Evolutionary conservation across 352 stramenopile genomes (phyloP), one percentile per base, ranked within the genome.

Genomic region (Pythium rishiriense): DNA sequence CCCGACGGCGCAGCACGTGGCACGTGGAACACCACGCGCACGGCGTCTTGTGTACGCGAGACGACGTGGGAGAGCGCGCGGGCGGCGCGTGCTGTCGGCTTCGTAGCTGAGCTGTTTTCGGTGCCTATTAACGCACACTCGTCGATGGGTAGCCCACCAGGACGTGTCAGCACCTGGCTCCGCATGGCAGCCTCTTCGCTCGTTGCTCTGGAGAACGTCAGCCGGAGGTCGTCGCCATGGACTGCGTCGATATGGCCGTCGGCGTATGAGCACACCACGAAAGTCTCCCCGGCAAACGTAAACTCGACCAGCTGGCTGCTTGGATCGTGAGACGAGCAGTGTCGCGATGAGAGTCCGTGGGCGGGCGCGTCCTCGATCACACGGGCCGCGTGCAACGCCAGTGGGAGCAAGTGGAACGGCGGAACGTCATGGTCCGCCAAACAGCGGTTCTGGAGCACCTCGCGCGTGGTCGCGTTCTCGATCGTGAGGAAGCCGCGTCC

Each of bases 201-300:
- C 33, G 39, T 46, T 5, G 5, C 17, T 8, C 3, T n/a, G 15
- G 39, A 24, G 39, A 46, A 22, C 17, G 25, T 35, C 47, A 33
- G 11, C 15, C 21, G 17, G 17, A 53, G 3, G 24, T 35, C 10
- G 24, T 21, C 25, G 47, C 47, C 24, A 15, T 53, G 25, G 47
- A 53, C 24, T 25, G 47, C 21, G 25, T 39, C 25, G 5, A 35
- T 4, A 17, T 21, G 24, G 47, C 7, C 47, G 63, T 55, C 41
- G 42, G 62, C 21, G 15, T 41, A 25, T 35, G 60, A 61, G 55
- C 73, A 81, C 39, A 78, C 72, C 24, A 81, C 73, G 54, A 62
- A 81, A 25, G 70, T 48, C 59, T 78, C 73, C 28, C 66, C 61
- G 19, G 73, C 66, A 37, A 81, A 76, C 17, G 47, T 52, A 15